phyloP scores from a whole-genome alignment of 2,329 filamentous ascomycete species.

The Alternaria incomplexa region DNA sequence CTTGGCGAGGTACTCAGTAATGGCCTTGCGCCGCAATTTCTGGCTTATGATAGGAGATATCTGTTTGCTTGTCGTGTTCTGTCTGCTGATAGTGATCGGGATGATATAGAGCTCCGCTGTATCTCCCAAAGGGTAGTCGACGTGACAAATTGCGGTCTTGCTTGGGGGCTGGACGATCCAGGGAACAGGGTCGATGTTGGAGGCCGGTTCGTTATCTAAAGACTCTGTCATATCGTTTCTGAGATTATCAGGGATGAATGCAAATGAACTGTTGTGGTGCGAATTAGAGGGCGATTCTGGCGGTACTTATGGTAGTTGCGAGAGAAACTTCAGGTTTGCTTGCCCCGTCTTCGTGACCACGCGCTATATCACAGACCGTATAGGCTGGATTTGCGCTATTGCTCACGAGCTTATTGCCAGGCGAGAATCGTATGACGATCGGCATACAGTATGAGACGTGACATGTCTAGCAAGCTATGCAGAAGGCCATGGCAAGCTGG shows the following conservation, averaged over 20 bases:
- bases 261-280: background rate
- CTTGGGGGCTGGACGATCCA: background rate
- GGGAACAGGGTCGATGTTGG: background rate
- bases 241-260: background rate
- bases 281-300: background rate
- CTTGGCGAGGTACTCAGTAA: background rate
- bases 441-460: too few species aligned
- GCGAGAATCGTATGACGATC: too few species aligned
- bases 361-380: background rate
- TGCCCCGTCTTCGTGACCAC: background rate
- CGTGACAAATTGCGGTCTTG: background rate
- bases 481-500: too few species aligned
- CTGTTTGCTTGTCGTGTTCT: too few species aligned
- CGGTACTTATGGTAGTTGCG: background rate
- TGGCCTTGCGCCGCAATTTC: background rate
- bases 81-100: background rate
- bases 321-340: background rate
- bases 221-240: background rate
- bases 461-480: background rate
- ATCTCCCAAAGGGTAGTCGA: background rate
- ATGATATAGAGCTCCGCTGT: background rate
- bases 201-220: background rate
- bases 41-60: too few species aligned
- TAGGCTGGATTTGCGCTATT: background rate
- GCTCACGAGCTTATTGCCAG: background rate